Conservation (phyloP, 2,329 filamentous ascomycete species). For the Pseudocercospora vitis region DNA sequence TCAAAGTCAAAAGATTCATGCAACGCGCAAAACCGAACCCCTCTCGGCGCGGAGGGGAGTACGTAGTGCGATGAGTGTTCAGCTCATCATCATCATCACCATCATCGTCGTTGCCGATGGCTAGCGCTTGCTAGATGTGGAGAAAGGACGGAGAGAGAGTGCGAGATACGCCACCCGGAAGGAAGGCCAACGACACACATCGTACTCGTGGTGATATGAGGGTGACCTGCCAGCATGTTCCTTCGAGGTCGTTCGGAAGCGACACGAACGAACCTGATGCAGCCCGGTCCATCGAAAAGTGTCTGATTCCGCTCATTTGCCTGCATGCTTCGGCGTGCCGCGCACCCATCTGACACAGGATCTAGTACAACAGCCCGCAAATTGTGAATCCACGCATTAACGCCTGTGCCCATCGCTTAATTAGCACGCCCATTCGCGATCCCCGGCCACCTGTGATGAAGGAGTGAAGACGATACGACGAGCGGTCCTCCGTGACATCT, state of each 20-base stretch:
- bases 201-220: conserved; percentile 12
- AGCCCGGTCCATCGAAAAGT: conserved; percentile 18
- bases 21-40: conserved; percentile 20
- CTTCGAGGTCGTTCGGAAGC: conserved; percentile 25
- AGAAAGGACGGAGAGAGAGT: conserved; percentile 14
- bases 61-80: conserved; percentile 2
- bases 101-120: background rate
- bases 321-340: conserved; percentile 25
- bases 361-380: conserved; percentile 25
- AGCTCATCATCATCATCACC: conserved; percentile 1
- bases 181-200: conserved; percentile 19
- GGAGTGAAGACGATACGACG: background rate
- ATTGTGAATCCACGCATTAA: conserved; percentile 14
- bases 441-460: conserved; percentile 7
- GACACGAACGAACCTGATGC: conserved; percentile 19
- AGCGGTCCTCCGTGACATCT: background rate
- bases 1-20: conserved; percentile 16
- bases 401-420: conserved; percentile 9
- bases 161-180: conserved; percentile 18
- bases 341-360: conserved; percentile 25
- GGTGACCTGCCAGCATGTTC: conserved; percentile 22
- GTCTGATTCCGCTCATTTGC: conserved; percentile 13
- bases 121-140: conserved; percentile 2
- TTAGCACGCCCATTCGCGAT: background rate
- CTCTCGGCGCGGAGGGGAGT: conserved; percentile 14